Base-by-base conservation (phyloP, 2,329 filamentous ascomycete species). In the Fusarium sp. region DNA sequence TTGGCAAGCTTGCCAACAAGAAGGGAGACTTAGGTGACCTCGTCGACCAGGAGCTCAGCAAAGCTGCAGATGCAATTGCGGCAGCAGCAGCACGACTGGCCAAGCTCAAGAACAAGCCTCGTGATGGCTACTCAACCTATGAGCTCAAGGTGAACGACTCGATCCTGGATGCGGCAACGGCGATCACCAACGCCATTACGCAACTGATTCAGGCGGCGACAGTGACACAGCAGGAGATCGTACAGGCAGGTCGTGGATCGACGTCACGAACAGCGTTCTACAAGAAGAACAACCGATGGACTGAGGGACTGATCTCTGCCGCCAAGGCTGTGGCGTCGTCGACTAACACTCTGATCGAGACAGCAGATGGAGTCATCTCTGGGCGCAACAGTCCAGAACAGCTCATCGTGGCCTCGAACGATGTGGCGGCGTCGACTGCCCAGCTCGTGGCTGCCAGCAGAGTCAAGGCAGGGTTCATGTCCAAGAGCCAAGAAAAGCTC, bases 251-350 rank as follows among this genome's bases (percentile, higher is more conserved):
- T 13, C 92, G 94, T 26, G 96, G 96, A 41, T 93, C 92, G 32
- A 94, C 94, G 58, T 97, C 94, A 50, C 90, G 92, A 66, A 97
- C 95, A 5, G 95, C 95, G 30, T 99, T 99, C 83, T 99, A 99
- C 91, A 98, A 98, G 89, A 98, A 98, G 87, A 98, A 99, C 89
- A 99, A 98, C 85, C 91, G 96, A 59, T 99, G 96, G 96, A 99
- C 96, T 0, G 96, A 99, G 81, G 96, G 96, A 54, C 90, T 99
- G 69, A 98, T 99, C 81, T 98, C 94, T 42, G 96, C 96, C 2
- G 96, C 96, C 74, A 99, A 99, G 85, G 96, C 96, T 2, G 96
- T 99, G 24, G 96, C 96, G 7, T 89, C 90, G 4, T 97, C 95
- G 22, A 99, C 96, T 17, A 98, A 98, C 85, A 96, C 92, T 47